A percentile compares a stretch with the other conserved stretches of the same genome.
Evolutionary conservation across 1,284 basidiomycete species (phyloP).

Genomic region (Pascua sp.): DNA sequence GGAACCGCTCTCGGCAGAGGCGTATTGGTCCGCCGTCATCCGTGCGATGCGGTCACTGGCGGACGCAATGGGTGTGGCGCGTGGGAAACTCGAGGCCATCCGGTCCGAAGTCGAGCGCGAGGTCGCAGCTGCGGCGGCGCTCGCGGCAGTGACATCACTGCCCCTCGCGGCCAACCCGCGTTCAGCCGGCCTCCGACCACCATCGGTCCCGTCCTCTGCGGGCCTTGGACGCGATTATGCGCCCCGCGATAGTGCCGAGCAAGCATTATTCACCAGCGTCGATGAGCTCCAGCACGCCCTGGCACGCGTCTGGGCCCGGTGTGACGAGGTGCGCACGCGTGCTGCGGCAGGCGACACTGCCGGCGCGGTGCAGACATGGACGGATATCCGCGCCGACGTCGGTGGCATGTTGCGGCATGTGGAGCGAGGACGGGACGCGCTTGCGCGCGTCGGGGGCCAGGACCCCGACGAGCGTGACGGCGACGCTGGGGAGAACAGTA

Average conservation of each 20-base stretch:
- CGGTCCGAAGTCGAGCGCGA: constrained; percentile 16
- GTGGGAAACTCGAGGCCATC: constrained; percentile 19
- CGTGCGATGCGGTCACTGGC: constrained; percentile 18
- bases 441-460: too few species aligned
- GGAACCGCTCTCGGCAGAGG: constrained; percentile 7
- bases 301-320: constrained; percentile 14
- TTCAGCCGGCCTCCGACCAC: neutral
- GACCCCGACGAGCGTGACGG: too few species aligned
- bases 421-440: constrained; percentile 13
- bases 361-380: constrained; percentile 3
- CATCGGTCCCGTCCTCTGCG: neutral
- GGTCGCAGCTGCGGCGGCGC: neutral
- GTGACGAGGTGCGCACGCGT: constrained; percentile 13
- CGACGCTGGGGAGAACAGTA: neutral
- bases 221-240: constrained; percentile 8
- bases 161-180: neutral
- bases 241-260: constrained; percentile 13
- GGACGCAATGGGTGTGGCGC: constrained; percentile 18
- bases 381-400: constrained; percentile 17
- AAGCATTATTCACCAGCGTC: constrained; percentile 7
- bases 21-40: constrained; percentile 34
- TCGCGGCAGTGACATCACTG: neutral
- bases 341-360: neutral
- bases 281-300: constrained; percentile 19
- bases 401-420: constrained; percentile 17